Evolutionary conservation across 2,329 filamentous ascomycete species (phyloP).

Genomic region (Fusarium sp.): DNA sequence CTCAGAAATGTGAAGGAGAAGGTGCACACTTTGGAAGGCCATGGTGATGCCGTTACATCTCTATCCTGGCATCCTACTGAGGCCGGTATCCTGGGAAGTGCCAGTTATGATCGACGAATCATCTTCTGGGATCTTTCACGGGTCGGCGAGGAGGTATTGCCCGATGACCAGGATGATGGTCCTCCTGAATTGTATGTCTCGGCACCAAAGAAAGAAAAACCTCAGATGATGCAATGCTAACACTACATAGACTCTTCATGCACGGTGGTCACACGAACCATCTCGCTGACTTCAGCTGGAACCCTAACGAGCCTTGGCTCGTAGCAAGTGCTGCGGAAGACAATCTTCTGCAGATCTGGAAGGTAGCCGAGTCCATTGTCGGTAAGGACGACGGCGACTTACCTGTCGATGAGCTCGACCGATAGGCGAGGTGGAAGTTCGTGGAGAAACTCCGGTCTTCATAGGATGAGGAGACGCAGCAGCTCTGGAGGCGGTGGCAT

Average conservation of each 20-base stretch:
- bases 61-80: constrained; percentile 96
- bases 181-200: constrained; percentile 87
- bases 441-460: constrained; percentile 50
- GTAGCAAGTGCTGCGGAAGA: constrained; percentile 96
- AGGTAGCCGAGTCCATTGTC: constrained; percentile 84
- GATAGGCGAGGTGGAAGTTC: constrained; percentile 60
- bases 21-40: constrained; percentile 89
- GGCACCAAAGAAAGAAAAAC: too few species aligned
- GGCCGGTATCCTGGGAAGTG: constrained; percentile 87
- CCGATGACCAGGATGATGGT: constrained; percentile 94
- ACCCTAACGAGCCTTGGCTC: constrained; percentile 95
- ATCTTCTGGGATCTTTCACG: constrained; percentile 97
- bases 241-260: constrained; percentile 83
- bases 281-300: constrained; percentile 97
- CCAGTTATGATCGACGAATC: constrained; percentile 91
- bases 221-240: constrained; percentile 38
- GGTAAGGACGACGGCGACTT: constrained; percentile 81
- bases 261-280: constrained; percentile 98
- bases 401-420: constrained; percentile 81
- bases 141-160: constrained; percentile 92
- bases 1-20: constrained; percentile 90
- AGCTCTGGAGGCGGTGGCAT: constrained; percentile 43
- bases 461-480: constrained; percentile 50
- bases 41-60: constrained; percentile 90
- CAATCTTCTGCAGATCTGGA: constrained; percentile 96